Percentiles rank a stretch among this genome's conserved stretches.
Evolutionary conservation across 2,329 filamentous ascomycete genomes (phyloP).

Genomic region (Fusarium haematococcum): DNA sequence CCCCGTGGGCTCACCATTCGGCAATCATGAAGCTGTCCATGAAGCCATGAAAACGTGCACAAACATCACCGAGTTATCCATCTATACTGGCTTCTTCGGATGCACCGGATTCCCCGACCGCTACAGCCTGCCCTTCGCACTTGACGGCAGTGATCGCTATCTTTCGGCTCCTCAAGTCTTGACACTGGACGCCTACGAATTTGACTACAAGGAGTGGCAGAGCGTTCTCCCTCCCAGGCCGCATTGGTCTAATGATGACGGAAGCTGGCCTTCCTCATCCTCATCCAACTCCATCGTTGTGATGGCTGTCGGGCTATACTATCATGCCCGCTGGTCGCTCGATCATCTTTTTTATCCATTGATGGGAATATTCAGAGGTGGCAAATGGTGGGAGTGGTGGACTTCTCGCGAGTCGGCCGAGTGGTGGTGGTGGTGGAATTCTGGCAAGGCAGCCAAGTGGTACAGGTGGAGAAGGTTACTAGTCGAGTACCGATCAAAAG

Average conservation of each 20-base stretch:
- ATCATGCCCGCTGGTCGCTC: constrained; percentile 1
- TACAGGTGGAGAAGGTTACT: background rate
- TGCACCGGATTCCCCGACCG: background rate
- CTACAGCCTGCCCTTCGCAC: constrained; percentile 1
- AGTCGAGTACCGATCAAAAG: background rate
- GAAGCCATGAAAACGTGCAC: constrained; percentile 9
- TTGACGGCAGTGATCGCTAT: constrained; percentile 24
- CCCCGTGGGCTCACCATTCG: background rate
- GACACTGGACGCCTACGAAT: background rate
- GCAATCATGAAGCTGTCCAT: background rate
- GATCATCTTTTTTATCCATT: background rate
- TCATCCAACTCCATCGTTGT: background rate
- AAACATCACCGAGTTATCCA: constrained; percentile 4
- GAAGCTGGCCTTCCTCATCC: constrained; percentile 10
- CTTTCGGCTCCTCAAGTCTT: background rate
- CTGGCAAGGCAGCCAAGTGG: constrained; percentile 1
- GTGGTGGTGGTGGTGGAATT: background rate
- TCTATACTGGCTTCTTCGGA: background rate
- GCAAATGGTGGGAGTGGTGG: no score
- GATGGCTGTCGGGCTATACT: background rate
- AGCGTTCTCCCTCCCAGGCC: background rate
- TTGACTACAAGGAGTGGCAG: constrained; percentile 3
- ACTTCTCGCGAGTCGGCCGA: no score
- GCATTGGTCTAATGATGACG: constrained; percentile 2
- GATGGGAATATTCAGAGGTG: background rate